Evolutionary conservation across 352 stramenopile genomes (phyloP), one percentile per base, ranked within the genome.

Genomic region (Phytopythium cucurbitacearum): DNA sequence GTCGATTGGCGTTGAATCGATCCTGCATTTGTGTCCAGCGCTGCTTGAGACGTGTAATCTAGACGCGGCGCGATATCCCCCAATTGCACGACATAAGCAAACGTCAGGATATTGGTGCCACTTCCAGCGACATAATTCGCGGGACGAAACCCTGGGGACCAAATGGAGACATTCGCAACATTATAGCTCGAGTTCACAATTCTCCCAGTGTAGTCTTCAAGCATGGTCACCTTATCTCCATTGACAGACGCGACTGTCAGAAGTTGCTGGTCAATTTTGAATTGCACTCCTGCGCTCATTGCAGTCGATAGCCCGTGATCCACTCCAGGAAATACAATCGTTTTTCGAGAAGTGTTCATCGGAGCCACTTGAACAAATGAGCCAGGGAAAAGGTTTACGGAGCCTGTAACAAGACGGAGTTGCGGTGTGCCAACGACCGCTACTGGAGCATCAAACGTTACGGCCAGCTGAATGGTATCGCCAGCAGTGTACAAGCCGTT

Each of bases 401-500:
- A 78, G 0, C 74, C 75, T 0, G 81, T 89, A 3, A 40, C 63
- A 3, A 91, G 49, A 11, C 76, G 16, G 13, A 91, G 40, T 21
- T 69, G 54, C 7, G 81, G 79, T 0, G 49, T 57, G 0, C 81
- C 81, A 8, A 66, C 73, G 9, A 89, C 82, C 1, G 87, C 65
- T 1, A 92, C 79, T 1, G 77, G 71, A 7, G 53, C 69, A 32
- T 88, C 68, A 35, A 92, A 87, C 1, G 48, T 62, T 8, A 90
- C 72, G 13, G 70, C 48, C 9, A 90, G 53, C n/a, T 79, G 59
- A 21, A 92, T 71, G 1, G 48, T 67, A 43, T 90, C 79, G 7
- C 82, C 82, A 7, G 76, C 75, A 9, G 79, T 87, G 65, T 92
- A 92, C 3, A 53, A 56, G 0, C 74, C 73, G 54, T 79, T 47